phyloP scores from a whole-genome alignment of 768 basidiomycete species.

The Agrocybe praecox region DNA sequence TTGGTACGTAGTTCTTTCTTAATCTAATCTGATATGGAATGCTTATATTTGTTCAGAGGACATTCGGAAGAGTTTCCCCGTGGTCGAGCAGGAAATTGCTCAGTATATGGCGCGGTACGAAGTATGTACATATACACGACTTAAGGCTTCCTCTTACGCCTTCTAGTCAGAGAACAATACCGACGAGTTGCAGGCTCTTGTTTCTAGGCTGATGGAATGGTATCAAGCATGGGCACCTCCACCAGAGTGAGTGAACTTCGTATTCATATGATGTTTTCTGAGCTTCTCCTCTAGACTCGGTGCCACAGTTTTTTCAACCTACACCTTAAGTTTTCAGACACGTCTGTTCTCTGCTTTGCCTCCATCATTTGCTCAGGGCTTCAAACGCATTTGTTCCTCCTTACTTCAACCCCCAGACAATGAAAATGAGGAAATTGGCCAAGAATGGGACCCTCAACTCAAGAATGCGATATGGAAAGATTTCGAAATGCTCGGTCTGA shows the following conservation, averaged over 20 bases:
- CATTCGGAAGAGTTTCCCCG: slow-evolving; percentile 56
- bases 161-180: slow-evolving; percentile 44
- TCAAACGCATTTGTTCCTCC: slow-evolving; percentile 66
- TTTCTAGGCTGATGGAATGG: slow-evolving; percentile 70
- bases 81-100: slow-evolving; percentile 64
- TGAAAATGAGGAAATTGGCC: slow-evolving; percentile 10
- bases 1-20: slow-evolving; percentile 48
- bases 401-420: slow-evolving; percentile 47
- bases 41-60: slow-evolving; percentile 46
- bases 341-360: slow-evolving; percentile 75
- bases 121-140: slow-evolving; percentile 34
- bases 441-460: slow-evolving; percentile 10
- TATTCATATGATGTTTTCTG: slow-evolving; percentile 3
- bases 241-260: slow-evolving; percentile 49
- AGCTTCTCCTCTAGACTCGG: slow-evolving; percentile 52
- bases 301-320: slow-evolving; percentile 57
- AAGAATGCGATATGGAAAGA: slow-evolving; percentile 27
- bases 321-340: slow-evolving; percentile 72
- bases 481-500: slow-evolving; percentile 71
- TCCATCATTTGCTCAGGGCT: slow-evolving; percentile 62
- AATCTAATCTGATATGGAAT: neutral
- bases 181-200: slow-evolving; percentile 51
- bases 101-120: slow-evolving; percentile 63
- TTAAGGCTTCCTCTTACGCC: neutral
- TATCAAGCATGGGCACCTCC: slow-evolving; percentile 75